Percentiles rank a stretch among this genome's conserved stretches.
Conservation (phyloP, 108 stramenopile species). For the Discostella stelligeroides region DNA sequence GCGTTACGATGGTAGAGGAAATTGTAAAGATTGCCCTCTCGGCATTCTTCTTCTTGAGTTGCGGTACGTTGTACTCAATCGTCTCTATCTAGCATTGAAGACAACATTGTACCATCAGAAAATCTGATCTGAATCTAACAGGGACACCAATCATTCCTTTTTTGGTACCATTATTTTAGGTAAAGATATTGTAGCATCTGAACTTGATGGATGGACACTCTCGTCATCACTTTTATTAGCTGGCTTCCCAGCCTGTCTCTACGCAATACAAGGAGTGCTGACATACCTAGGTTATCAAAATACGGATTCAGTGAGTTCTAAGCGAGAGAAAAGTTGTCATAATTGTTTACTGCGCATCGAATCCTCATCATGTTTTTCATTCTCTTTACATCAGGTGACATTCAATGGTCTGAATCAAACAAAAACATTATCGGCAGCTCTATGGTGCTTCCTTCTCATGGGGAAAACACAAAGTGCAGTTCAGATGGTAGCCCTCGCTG, state of each 20-base stretch:
- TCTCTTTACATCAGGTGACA: conserved; percentile 42
- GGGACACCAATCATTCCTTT: neutral
- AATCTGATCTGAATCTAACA: neutral
- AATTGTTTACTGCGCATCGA: conserved; percentile 27
- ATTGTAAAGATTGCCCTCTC: conserved; percentile 63
- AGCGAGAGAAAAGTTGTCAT: conserved; percentile 83
- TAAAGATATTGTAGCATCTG: conserved; percentile 42
- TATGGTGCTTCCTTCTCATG: conserved; percentile 89
- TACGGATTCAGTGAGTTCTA: conserved; percentile 85
- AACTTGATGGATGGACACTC: conserved; percentile 58
- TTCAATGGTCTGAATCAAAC: conserved; percentile 90
- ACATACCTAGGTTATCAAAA: conserved; percentile 80
- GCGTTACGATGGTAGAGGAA: conserved; percentile 74
- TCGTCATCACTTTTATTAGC: conserved; percentile 60
- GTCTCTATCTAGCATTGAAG: neutral
- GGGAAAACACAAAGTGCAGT: conserved; percentile 71
- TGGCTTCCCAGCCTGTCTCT: conserved; percentile 84
- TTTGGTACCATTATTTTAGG: conserved; percentile 1
- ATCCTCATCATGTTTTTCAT: conserved; percentile 52
- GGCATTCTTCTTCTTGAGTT: conserved; percentile 49
- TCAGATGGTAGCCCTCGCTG: conserved; percentile 77
- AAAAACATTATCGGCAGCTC: conserved; percentile 87
- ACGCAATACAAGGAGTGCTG: conserved; percentile 83
- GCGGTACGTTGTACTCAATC: conserved; percentile 16
- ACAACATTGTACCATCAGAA: neutral